Conservation (phyloP, 2,329 filamentous ascomycete species). For the Ophiostoma sp. region DNA sequence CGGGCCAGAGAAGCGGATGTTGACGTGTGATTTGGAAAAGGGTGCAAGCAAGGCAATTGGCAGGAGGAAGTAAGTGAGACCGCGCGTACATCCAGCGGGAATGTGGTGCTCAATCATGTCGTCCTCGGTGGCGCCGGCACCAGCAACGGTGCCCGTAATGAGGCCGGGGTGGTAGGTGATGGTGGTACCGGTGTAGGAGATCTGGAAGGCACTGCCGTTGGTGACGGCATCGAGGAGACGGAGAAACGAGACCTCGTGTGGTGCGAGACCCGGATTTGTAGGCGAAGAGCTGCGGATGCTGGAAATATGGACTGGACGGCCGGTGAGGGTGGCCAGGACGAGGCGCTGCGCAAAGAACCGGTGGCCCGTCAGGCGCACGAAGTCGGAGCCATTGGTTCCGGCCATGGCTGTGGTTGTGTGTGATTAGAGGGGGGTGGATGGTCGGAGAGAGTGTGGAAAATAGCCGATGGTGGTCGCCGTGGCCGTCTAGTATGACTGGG, state of each 20-base stretch:
- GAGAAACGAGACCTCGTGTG: slow-evolving; percentile 91
- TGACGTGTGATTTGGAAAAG: slow-evolving; percentile 87
- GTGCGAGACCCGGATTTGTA: slow-evolving; percentile 80
- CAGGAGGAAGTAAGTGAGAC: slow-evolving; percentile 86
- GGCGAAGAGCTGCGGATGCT: slow-evolving; percentile 85
- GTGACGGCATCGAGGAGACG: slow-evolving; percentile 91
- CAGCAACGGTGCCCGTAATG: slow-evolving; percentile 77
- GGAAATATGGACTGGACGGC: slow-evolving; percentile 82
- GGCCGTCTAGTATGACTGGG: neutral
- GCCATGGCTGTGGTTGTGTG: slow-evolving; percentile 19
- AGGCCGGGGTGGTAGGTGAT: slow-evolving; percentile 88
- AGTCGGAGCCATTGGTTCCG: slow-evolving; percentile 19
- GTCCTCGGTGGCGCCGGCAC: slow-evolving; percentile 59
- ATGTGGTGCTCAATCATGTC: slow-evolving; percentile 79
- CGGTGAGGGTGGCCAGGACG: slow-evolving; percentile 84
- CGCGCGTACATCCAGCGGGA: slow-evolving; percentile 69
- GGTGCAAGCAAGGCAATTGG: slow-evolving; percentile 86
- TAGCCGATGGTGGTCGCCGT: neutral
- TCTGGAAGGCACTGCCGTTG: slow-evolving; percentile 91
- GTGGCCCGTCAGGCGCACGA: slow-evolving; percentile 70
- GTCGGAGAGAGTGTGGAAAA: neutral
- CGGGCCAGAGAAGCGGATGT: slow-evolving; percentile 81
- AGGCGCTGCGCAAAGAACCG: slow-evolving; percentile 77
- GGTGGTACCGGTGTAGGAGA: slow-evolving; percentile 92
- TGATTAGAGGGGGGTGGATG: neutral